Conservation (phyloP, 1,284 basidiomycete genomes). For the Trametes pubescens region DNA sequence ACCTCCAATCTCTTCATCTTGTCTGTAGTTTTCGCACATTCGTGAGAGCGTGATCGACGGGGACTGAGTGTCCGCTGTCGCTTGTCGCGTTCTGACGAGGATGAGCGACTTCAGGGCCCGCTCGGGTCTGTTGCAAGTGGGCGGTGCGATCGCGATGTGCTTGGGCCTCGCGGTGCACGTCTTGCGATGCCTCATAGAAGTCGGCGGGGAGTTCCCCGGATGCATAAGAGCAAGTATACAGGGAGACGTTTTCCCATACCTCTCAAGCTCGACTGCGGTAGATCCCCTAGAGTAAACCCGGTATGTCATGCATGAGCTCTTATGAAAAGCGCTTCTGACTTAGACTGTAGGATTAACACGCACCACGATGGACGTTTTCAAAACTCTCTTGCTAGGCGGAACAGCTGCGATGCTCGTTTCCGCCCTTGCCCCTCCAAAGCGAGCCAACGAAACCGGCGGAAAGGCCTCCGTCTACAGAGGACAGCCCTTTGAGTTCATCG, state of each 20-base stretch:
- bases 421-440: neutral
- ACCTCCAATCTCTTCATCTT: too few species aligned
- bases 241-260: too few species aligned
- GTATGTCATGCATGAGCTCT: neutral
- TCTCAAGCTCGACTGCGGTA: too few species aligned
- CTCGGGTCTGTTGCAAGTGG: too few species aligned
- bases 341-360: neutral
- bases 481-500: conserved; percentile 21
- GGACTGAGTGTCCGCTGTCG: neutral
- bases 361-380: neutral
- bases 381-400: neutral
- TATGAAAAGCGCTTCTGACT: too few species aligned
- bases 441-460: neutral
- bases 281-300: neutral
- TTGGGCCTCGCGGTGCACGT: too few species aligned
- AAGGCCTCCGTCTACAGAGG: conserved; percentile 13
- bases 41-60: neutral
- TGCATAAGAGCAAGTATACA: too few species aligned
- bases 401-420: neutral
- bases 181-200: too few species aligned
- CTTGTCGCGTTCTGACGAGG: neutral
- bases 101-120: too few species aligned
- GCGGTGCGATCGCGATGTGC: too few species aligned
- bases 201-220: too few species aligned
- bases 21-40: neutral